Evolutionary conservation across 2,329 filamentous ascomycete genomes (phyloP).

Genomic region (Fusarium temperatum): DNA sequence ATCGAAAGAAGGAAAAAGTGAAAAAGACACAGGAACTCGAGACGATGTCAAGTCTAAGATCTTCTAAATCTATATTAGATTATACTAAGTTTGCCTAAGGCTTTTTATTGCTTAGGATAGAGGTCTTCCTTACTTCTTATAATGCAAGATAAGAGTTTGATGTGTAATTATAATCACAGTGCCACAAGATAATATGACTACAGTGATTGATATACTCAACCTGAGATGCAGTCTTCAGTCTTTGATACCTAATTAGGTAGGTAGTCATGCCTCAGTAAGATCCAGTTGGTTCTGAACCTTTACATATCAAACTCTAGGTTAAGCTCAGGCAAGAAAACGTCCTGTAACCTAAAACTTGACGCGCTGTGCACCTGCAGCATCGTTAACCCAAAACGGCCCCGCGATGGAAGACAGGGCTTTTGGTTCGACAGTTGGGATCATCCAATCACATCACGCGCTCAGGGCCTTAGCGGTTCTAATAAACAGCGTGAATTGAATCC

Average conservation of each 20-base stretch:
- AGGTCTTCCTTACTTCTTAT: too few relatives aligned
- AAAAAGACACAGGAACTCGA: background rate
- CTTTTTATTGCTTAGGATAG: too few relatives aligned
- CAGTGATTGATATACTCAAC: background rate
- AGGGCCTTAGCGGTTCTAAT: constrained; percentile 3
- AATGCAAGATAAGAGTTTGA: background rate
- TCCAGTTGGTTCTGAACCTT: background rate
- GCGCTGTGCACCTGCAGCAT: constrained; percentile 14
- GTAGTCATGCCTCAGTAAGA: background rate
- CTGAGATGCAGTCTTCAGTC: background rate
- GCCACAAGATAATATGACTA: background rate
- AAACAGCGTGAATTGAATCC: background rate
- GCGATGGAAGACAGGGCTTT: constrained; percentile 7
- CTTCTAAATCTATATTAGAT: too few relatives aligned
- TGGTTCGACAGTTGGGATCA: background rate
- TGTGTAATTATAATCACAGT: background rate
- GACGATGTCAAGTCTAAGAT: background rate
- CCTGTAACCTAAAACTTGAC: background rate
- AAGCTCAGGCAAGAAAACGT: background rate
- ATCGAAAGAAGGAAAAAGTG: background rate
- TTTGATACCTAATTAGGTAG: background rate
- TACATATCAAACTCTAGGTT: background rate
- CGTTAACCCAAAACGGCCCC: constrained; percentile 11
- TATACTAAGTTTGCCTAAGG: too few relatives aligned
- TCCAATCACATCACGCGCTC: constrained; percentile 1